Evolutionary conservation across 2,329 filamentous ascomycete species (phyloP).

Genomic region (Cytospora mali): DNA sequence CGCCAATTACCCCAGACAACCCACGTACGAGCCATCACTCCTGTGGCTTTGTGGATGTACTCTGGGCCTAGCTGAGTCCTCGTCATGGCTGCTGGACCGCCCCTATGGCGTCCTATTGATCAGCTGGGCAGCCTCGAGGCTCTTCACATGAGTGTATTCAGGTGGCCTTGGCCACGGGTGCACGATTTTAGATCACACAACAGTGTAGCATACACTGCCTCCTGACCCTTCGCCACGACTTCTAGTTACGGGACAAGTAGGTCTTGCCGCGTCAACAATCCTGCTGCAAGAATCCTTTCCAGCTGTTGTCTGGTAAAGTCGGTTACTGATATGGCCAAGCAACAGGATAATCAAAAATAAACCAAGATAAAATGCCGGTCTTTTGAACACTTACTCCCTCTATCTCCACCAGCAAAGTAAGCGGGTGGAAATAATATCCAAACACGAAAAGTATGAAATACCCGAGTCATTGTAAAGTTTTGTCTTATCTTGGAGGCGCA

Average conservation of each 20-base stretch:
- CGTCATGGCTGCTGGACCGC: not conserved
- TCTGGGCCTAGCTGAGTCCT: not conserved
- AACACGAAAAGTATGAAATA: not conserved
- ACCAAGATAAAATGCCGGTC: too few relatives aligned
- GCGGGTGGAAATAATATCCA: too few relatives aligned
- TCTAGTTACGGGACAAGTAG: not conserved
- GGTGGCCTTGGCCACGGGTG: too few relatives aligned
- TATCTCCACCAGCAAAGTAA: not conserved
- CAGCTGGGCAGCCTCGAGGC: too few relatives aligned
- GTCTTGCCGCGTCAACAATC: not conserved
- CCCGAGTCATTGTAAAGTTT: not conserved
- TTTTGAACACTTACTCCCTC: too few relatives aligned
- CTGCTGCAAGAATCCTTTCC: too few relatives aligned
- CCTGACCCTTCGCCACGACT: not conserved
- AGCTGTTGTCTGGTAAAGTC: too few relatives aligned
- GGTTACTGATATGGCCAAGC: too few relatives aligned
- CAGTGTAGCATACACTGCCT: not conserved
- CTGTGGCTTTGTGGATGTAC: not conserved
- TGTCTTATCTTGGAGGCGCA: not conserved
- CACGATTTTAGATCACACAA: too few relatives aligned
- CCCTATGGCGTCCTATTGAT: not conserved
- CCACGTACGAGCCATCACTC: not conserved
- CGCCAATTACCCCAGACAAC: not conserved
- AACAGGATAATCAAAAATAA: too few relatives aligned
- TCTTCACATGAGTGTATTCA: too few relatives aligned